Evolutionary conservation across 495 filamentous ascomycete species (phyloP), one percentile per base, ranked within the genome.

Genomic region (Xylaria cubensis): DNA sequence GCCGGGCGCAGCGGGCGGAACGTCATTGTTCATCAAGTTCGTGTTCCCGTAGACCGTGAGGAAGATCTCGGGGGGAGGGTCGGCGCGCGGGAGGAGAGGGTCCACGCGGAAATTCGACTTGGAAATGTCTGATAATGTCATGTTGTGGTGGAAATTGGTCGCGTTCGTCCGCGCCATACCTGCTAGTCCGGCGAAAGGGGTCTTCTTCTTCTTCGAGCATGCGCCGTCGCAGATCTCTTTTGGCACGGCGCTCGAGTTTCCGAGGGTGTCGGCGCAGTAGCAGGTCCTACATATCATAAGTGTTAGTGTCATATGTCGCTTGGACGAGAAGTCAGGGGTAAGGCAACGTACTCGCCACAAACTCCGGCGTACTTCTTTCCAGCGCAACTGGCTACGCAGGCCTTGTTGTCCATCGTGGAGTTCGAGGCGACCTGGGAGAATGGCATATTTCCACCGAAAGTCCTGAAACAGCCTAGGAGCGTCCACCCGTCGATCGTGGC

Each of bases 191-290:
- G 41, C 39, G 24, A 50, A 50, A 34, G 39, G 15, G 8, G 42
- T n/a, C 36, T 13, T 44, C 7, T 26, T 32, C 3, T 55, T 12
- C 19, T 50, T n/a, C 29, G 65, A 36, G 51, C 15, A 39, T 10
- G 29, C 77, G 53, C 77, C 61, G 44, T 67, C 41, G 44, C 77
- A 79, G 29, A 51, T 44, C 0, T 39, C 71, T 15, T 67, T 71
- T 1, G 66, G 71, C 0, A 78, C 71, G 24, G 92, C 90, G 17
- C 17, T 61, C 75, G 84, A 90, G 74, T 82, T 84, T 2, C 79
- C 84, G 3, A 87, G 84, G 63, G 87, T 86, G 10, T 91, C 86
- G 24, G 85, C 84, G 46, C 85, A 86, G 56, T 76, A 76, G 67
- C 78, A 78, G 0, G 64, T 73, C 7, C 74, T 72, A 36, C n/a